Percentiles rank a stretch among this genome's conserved stretches.
These are phyloP conservation scores for Pichia membranifaciens DNA, from an alignment of 805 yeast genomes.

Conservation along the genomic window DNA sequence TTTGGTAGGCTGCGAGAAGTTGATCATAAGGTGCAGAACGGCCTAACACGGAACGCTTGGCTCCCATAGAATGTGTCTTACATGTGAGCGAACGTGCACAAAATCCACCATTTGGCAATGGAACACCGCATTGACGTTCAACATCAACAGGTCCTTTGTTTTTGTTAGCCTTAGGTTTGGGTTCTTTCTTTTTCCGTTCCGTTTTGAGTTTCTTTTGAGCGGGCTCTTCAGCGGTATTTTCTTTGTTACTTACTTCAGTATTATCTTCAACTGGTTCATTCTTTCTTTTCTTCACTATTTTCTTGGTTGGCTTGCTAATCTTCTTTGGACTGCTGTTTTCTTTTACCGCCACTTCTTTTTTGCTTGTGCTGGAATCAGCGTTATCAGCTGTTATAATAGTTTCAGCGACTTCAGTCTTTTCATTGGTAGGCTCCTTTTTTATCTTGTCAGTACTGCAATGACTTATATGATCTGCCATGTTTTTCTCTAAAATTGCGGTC, in stretches of 20 bases:
- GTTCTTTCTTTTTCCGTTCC: conserved; percentile 22
- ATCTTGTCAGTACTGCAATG: conserved; percentile 26
- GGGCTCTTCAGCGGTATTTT: conserved; percentile 17
- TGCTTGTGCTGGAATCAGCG: too few relatives aligned
- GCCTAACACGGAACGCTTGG: conserved; percentile 91
- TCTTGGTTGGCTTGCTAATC: conserved; percentile 3
- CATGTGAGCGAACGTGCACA: conserved; percentile 96
- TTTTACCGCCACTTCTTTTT: not conserved
- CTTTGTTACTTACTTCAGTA: conserved; percentile 14
- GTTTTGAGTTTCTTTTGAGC: conserved; percentile 12
- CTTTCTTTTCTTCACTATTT: conserved; percentile 4
- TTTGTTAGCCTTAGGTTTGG: conserved; percentile 40
- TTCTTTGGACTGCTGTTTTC: conserved; percentile 4
- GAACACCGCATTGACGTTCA: conserved; percentile 94
- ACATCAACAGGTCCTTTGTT: conserved; percentile 83
- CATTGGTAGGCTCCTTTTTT: not conserved
- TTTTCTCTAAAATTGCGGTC: conserved; percentile 37
- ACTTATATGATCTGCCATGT: conserved; percentile 35
- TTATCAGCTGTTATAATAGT: not conserved
- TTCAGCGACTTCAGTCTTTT: not conserved
- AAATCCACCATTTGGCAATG: conserved; percentile 86
- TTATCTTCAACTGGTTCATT: not conserved
- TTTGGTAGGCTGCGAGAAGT: conserved; percentile 81
- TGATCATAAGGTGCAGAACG: conserved; percentile 90
- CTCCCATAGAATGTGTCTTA: conserved; percentile 98